phyloP scores from a whole-genome alignment of 2,329 filamentous ascomycete species.

The Colletotrichum acutatum region DNA sequence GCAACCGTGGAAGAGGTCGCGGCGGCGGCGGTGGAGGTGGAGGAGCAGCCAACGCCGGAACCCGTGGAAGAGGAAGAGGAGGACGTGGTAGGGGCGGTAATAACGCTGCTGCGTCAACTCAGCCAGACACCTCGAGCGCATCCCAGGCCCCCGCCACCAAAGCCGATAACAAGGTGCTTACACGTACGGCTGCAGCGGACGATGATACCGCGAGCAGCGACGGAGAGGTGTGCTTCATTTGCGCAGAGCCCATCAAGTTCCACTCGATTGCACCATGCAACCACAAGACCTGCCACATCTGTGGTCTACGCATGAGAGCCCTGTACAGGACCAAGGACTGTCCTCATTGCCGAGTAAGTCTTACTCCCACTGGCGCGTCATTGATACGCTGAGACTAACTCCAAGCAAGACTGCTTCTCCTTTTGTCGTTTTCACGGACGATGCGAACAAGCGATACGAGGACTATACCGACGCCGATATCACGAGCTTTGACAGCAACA shows the following conservation, averaged over 20 bases:
- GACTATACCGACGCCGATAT: slow-evolving; percentile 83
- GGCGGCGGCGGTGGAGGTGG: slow-evolving; percentile 48
- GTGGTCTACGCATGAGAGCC: slow-evolving; percentile 87
- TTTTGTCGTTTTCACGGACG: slow-evolving; percentile 93
- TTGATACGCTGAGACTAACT: slow-evolving; percentile 37
- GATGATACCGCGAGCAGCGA: slow-evolving; percentile 62
- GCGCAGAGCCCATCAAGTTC: slow-evolving; percentile 89
- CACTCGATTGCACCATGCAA: slow-evolving; percentile 93
- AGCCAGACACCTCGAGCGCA: slow-evolving; percentile 1
- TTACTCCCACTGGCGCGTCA: background rate
- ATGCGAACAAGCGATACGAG: slow-evolving; percentile 82
- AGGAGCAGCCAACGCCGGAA: slow-evolving; percentile 35
- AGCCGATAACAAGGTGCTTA: slow-evolving; percentile 35
- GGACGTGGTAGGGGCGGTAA: slow-evolving; percentile 37
- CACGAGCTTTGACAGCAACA: slow-evolving; percentile 81
- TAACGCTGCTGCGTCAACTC: slow-evolving; percentile 18
- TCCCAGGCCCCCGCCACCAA: background rate
- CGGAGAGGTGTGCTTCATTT: slow-evolving; percentile 97
- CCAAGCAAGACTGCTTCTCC: slow-evolving; percentile 69
- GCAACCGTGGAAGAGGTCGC: slow-evolving; percentile 34
- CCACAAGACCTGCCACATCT: slow-evolving; percentile 97
- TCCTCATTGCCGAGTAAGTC: slow-evolving; percentile 87
- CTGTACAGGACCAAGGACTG: slow-evolving; percentile 97
- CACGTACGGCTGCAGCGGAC: slow-evolving; percentile 40
- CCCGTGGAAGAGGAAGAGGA: slow-evolving; percentile 29